Evolutionary conservation across 73 alveolate species (phyloP).

Genomic region (Tetrahymena elliotti): DNA sequence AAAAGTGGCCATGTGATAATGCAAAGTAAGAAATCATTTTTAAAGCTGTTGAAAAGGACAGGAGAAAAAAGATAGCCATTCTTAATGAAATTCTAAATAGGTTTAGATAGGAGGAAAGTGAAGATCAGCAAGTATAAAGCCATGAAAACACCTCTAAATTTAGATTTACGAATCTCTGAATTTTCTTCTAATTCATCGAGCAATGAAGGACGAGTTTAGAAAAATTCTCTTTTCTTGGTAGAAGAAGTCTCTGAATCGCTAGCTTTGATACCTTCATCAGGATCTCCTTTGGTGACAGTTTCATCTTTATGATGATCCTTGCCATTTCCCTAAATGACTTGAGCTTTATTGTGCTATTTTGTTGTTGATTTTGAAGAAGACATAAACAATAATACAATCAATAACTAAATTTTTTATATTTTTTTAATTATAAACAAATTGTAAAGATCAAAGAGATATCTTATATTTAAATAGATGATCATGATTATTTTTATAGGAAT

Average conservation of each 20-base stretch:
- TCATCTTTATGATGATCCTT: background rate
- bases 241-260: background rate
- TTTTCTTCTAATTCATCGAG: conserved; percentile 27
- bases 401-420: background rate
- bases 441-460: background rate
- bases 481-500: too few species aligned
- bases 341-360: background rate
- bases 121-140: conserved; percentile 9
- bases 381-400: background rate
- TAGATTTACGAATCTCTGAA: conserved; percentile 22
- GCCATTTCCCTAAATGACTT: background rate
- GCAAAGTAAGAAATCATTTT: conserved; percentile 24
- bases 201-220: background rate
- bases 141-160: conserved; percentile 40
- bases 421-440: background rate
- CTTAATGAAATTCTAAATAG: conserved; percentile 15
- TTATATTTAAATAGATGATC: too few species aligned
- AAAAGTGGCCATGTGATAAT: conserved; percentile 36
- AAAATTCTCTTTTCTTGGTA: background rate
- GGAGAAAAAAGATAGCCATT: conserved; percentile 19
- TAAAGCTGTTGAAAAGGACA: conserved; percentile 1
- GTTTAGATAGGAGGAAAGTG: conserved; percentile 13
- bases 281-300: background rate
- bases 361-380: background rate
- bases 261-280: background rate